Base-by-base conservation (phyloP, 2,329 filamentous ascomycete genomes). In the Monosporascus cannonballus region DNA sequence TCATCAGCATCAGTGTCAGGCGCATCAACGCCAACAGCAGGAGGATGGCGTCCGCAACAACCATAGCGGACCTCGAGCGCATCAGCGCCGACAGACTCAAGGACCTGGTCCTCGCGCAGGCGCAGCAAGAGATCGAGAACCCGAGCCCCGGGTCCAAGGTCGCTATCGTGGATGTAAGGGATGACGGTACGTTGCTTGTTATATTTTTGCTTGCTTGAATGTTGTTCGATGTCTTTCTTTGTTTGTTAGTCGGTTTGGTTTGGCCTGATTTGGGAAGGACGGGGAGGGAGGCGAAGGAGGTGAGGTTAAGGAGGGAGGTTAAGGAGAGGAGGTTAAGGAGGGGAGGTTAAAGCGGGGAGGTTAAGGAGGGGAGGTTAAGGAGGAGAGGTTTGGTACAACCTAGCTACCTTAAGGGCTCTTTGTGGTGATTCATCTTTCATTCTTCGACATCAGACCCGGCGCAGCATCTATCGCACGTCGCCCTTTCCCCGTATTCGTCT, bases 141-240 rank as follows among this genome's bases (percentile, higher is more conserved):
- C 45, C 34, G 50, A 34, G 6, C 18, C 15, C 37, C 20, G 18
- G 20, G 54, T 72, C 68, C 52, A 72, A 69, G 64, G 78, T 91
- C 53, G 89, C 89, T 9, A 77, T 97, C 38, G 80, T 97, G 54
- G 94, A 97, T 69, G 94, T 97, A 7, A 85, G 94, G 53, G 94
- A 96, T 69, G 84, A 85, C 59, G 87, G 86, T 88, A 70, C 51
- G 73, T 64, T 34, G 3, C 11, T 49, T 11, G 4, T 0, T 14
- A 14, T 22, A 22, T 22, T 24, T 51, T 58, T 44, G 30, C 39
- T 20, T 17, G 20, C 15, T 34, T 18, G 22, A 20, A 18, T 27
- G 48, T 3, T 20, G 8, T 30, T 39, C 22, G 25, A 30, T 37
- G 34, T 14, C 11, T 14, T 34, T 14, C 3, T 24, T 5, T 4